These are phyloP conservation scores for Leccinum broughii DNA, from an alignment of 768 basidiomycete genomes.

Conservation along the genomic window DNA sequence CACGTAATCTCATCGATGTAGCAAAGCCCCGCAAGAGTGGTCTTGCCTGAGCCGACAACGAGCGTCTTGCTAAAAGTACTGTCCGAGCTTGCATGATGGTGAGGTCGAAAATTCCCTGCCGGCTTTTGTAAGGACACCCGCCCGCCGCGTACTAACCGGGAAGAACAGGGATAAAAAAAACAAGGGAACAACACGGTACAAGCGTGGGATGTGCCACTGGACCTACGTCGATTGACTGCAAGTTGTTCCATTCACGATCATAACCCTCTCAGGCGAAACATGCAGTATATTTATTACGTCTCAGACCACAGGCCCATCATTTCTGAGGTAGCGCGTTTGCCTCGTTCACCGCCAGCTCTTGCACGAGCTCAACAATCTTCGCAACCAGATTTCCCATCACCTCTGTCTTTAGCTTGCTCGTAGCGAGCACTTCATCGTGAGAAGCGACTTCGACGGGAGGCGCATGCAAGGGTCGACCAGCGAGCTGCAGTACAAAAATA, in stretches of 20 bases:
- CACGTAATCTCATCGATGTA: slow-evolving; percentile 30
- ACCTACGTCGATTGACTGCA: background rate
- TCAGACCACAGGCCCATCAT: background rate
- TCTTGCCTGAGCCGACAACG: slow-evolving; percentile 23
- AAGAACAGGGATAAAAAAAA: slow-evolving; percentile 3
- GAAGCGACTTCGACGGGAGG: slow-evolving; percentile 54
- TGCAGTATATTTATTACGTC: slow-evolving; percentile 4
- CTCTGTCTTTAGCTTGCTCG: slow-evolving; percentile 67
- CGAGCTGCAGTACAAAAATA: slow-evolving; percentile 44
- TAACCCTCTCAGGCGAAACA: no score
- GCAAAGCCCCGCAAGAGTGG: slow-evolving; percentile 30
- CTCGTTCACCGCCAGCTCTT: slow-evolving; percentile 17
- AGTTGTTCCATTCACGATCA: background rate
- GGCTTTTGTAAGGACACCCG: slow-evolving; percentile 25
- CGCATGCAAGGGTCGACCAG: slow-evolving; percentile 50
- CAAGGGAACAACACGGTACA: slow-evolving; percentile 19
- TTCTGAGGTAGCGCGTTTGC: background rate
- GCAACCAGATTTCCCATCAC: slow-evolving; percentile 72
- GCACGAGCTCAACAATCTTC: slow-evolving; percentile 51
- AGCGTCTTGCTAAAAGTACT: slow-evolving; percentile 27
- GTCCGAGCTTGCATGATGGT: slow-evolving; percentile 22
- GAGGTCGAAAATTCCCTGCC: slow-evolving; percentile 3
- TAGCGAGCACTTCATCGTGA: slow-evolving; percentile 75
- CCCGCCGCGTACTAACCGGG: slow-evolving; percentile 26
- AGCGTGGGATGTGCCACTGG: slow-evolving; percentile 23